A percentile compares a stretch with the other conserved stretches of the same genome.
Conservation (phyloP, 2,329 filamentous ascomycete species). For the Phyllosticta ampelicida region DNA sequence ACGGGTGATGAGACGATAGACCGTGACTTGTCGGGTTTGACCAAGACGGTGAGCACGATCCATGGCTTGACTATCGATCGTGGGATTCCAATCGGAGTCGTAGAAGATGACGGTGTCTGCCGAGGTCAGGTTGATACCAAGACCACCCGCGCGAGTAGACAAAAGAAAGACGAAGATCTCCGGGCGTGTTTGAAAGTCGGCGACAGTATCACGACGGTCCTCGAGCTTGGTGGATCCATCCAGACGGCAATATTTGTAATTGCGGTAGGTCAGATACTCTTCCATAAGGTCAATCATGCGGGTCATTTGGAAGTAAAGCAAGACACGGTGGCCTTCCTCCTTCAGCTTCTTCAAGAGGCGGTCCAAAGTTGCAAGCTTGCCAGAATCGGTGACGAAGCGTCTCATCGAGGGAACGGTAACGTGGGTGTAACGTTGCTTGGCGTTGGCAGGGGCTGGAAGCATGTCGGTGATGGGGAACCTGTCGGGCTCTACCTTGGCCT, state of each 20-base stretch:
- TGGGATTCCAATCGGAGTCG: slow-evolving; percentile 98
- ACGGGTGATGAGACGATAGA: slow-evolving; percentile 93
- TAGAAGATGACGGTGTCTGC: slow-evolving; percentile 99
- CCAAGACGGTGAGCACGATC: slow-evolving; percentile 96
- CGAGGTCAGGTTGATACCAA: slow-evolving; percentile 93
- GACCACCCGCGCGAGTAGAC: slow-evolving; percentile 89
- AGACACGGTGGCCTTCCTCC: slow-evolving; percentile 80
- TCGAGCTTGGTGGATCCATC: slow-evolving; percentile 97
- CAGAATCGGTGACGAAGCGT: slow-evolving; percentile 93
- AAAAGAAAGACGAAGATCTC: slow-evolving; percentile 97
- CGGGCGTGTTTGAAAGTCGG: slow-evolving; percentile 87
- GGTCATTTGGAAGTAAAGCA: slow-evolving; percentile 99
- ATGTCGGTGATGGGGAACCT: slow-evolving; percentile 53
- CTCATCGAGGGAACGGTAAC: slow-evolving; percentile 93
- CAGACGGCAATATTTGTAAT: slow-evolving; percentile 96
- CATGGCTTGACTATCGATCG: slow-evolving; percentile 98
- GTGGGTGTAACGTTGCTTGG: slow-evolving; percentile 77
- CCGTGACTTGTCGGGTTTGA: slow-evolving; percentile 89
- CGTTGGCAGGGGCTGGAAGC: slow-evolving; percentile 67
- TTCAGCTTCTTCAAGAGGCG: slow-evolving; percentile 81
- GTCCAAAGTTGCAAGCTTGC: slow-evolving; percentile 88
- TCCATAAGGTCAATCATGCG: slow-evolving; percentile 99
- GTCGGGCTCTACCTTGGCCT: slow-evolving; percentile 56
- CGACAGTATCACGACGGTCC: slow-evolving; percentile 89
- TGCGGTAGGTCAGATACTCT: slow-evolving; percentile 95